Evolutionary conservation across 192 early-diverging fungal genomes (phyloP), one percentile per base, ranked within the genome.

Genomic region (Geosiphon pyriformis): DNA sequence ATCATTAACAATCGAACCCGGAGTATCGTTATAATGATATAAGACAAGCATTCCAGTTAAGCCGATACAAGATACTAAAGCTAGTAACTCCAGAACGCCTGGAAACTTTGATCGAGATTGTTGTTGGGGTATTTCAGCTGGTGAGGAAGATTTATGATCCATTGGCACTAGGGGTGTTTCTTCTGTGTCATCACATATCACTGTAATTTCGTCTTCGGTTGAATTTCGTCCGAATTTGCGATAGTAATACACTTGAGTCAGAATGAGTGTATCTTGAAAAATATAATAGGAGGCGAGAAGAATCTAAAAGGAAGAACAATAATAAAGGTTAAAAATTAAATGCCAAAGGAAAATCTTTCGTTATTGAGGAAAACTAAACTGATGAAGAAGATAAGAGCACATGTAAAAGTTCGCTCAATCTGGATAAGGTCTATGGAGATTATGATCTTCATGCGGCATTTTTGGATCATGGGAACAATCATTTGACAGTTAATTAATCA

Each of bases 41-140:
- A 65, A 70, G 7, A 65, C 61, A 0, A 75, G 54, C 48, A 71
- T 70, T 20, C 73, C 73, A 31, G 37, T 42, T 6, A 42, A 6
- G 7, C 6, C 37, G 15, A 42, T 42, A 42, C 37, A 42, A 42
- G 15, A 15, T 42, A 42, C 15, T 15, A 15, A 42, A 42, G 37
- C 37, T 42, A 42, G 37, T 42, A 42, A 42, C 15, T 42, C 37
- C 6, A 42, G 15, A 15, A 15, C 15, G 37, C 15, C 15, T 42
- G 37, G 6, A 6, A 42, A 6, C 7, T 42, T 42, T 6, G 6
- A 42, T 15, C 7, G 15, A 10, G 37, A 42, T 42, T 42, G 7
- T 10, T 15, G 37, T 42, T 15, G 7, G 37, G 15, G 6, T 42
- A 42, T 42, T 42, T 6, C 6, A 10, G 37, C 37, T 6, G 37